phyloP scores from a whole-genome alignment of 2,329 filamentous ascomycete genomes.

The Colletotrichum noveboracense region DNA sequence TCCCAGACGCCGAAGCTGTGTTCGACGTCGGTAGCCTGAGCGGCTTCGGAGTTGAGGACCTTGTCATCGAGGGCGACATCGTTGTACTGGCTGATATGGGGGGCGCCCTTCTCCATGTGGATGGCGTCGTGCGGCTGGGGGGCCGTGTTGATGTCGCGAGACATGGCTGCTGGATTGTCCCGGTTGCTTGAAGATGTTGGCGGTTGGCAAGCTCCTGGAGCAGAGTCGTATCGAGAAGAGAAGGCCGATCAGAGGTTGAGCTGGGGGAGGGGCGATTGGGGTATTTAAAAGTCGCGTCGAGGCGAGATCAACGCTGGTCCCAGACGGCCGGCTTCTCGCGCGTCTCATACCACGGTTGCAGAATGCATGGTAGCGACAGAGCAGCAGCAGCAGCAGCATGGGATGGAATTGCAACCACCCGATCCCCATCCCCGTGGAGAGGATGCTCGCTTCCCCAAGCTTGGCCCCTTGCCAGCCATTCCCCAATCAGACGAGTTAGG shows the following conservation, averaged over 20 bases:
- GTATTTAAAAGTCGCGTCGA: conserved; percentile 11
- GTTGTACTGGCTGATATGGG: conserved; percentile 34
- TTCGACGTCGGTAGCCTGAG: conserved; percentile 39
- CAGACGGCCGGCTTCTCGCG: not conserved
- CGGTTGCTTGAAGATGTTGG: not conserved
- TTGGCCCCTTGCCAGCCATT: not conserved
- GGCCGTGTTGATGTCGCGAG: conserved; percentile 10
- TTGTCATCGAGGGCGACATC: conserved; percentile 41
- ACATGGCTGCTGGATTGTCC: not conserved
- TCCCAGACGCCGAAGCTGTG: conserved; percentile 39
- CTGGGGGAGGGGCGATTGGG: not conserved
- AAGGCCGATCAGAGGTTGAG: not conserved
- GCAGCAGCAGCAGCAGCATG: not conserved
- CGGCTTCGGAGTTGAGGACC: conserved; percentile 40
- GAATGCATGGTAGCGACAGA: not conserved
- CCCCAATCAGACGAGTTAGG: not conserved
- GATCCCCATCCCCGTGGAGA: not conserved
- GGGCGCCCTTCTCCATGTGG: conserved; percentile 33
- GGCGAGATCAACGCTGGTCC: conserved; percentile 1
- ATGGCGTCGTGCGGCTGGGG: conserved; percentile 22
- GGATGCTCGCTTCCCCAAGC: not conserved
- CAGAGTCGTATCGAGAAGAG: conserved; percentile 2
- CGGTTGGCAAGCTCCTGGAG: conserved; percentile 6
- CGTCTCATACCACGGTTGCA: conserved; percentile 4
- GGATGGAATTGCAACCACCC: not conserved